Percentiles rank a stretch among this genome's conserved stretches.
These are phyloP conservation scores for Trypanosoma brucei DNA, from an alignment of 208 protist genomes.

Conservation along the genomic window DNA sequence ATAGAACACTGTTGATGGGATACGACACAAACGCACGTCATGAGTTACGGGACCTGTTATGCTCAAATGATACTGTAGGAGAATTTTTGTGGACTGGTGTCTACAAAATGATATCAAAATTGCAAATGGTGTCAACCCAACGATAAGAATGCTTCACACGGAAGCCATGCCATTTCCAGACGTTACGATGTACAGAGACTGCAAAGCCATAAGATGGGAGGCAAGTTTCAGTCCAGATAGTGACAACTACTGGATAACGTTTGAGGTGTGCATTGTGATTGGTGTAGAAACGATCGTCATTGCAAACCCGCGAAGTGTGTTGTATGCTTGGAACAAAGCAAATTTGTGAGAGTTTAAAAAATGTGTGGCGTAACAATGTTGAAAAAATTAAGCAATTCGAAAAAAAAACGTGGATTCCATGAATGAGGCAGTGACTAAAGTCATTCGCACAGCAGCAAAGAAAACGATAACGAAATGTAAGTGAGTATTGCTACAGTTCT, in stretches of 20 bases:
- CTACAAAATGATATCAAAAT: conserved; percentile 4
- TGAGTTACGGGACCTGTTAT: neutral
- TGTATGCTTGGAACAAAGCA: conserved; percentile 12
- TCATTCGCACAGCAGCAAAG: neutral
- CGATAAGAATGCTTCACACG: neutral
- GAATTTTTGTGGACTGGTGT: conserved; percentile 1
- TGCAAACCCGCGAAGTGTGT: neutral
- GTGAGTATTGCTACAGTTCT: conserved; percentile 2
- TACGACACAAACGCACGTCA: conserved; percentile 8
- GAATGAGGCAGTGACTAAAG: neutral
- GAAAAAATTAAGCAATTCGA: too few species aligned
- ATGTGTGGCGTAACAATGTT: neutral
- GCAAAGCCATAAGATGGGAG: neutral
- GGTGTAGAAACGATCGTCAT: neutral
- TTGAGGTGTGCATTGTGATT: neutral
- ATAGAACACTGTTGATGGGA: conserved; percentile 3
- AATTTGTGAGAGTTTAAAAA: conserved; percentile 3
- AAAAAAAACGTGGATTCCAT: neutral
- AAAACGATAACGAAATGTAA: neutral
- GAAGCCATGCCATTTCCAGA: too few species aligned
- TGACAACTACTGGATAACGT: conserved; percentile 9
- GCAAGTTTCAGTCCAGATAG: neutral
- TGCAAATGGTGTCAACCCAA: neutral
- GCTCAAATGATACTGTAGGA: neutral
- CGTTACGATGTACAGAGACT: conserved; percentile 6